A percentile compares a stretch with the other conserved stretches of the same genome.
Conservation (phyloP, 179 eudicot species). For the Silene coronaria region DNA sequence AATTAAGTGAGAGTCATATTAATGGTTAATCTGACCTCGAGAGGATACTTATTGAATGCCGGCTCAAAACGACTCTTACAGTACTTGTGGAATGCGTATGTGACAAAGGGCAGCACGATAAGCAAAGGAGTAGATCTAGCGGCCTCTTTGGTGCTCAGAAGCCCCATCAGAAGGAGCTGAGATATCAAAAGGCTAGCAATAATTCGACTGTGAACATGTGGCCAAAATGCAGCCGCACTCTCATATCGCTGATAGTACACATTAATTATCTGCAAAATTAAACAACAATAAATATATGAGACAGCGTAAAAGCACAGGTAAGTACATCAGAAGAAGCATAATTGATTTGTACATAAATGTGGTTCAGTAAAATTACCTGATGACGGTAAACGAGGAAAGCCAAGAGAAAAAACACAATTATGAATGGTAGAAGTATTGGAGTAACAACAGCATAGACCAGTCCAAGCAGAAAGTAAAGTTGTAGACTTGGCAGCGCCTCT, state of each 20-base stretch:
- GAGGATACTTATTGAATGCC: conserved; percentile 75
- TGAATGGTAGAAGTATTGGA: conserved; percentile 83
- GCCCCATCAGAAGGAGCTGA: conserved; percentile 76
- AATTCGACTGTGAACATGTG: conserved; percentile 84
- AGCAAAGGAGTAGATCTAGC: conserved; percentile 85
- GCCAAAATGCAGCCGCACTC: conserved; percentile 95
- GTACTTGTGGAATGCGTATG: conserved; percentile 73
- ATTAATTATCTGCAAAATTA: conserved; percentile 58
- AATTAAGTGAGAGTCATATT: no score
- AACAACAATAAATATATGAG: background rate
- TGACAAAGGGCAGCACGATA: conserved; percentile 59
- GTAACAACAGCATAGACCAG: conserved; percentile 90
- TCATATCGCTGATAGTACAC: conserved; percentile 84
- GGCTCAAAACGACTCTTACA: conserved; percentile 92
- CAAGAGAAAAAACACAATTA: conserved; percentile 72
- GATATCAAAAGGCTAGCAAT: conserved; percentile 85
- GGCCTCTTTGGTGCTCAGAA: conserved; percentile 83
- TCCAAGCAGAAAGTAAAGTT: conserved; percentile 83
- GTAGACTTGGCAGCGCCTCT: conserved; percentile 64
- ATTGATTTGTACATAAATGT: background rate
- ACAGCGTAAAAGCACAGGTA: background rate
- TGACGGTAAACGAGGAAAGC: conserved; percentile 96
- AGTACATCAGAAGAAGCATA: background rate
- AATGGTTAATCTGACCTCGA: conserved; percentile 49
- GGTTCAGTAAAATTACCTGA: conserved; percentile 44